Conservation (phyloP, 1,284 basidiomycete species). For the Boletellus deceptivus region DNA sequence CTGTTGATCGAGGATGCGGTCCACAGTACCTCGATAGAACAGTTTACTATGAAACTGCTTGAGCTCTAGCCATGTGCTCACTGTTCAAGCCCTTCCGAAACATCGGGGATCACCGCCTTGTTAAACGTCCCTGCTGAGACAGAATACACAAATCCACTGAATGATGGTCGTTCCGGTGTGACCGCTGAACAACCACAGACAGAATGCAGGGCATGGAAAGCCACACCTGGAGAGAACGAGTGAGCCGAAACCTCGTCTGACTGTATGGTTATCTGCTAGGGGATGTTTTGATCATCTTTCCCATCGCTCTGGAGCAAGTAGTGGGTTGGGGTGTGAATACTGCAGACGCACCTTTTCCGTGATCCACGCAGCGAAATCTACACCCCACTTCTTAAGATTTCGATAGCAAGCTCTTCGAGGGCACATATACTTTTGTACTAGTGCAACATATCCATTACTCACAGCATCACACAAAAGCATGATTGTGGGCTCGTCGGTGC, state of each 20-base stretch:
- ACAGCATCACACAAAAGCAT: slow-evolving; percentile 45
- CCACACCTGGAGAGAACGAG: slow-evolving; percentile 57
- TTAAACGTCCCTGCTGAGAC: slow-evolving; percentile 21
- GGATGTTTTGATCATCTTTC: too few species aligned
- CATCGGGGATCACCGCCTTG: slow-evolving; percentile 50
- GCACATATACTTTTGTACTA: slow-evolving; percentile 33
- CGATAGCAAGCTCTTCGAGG: slow-evolving; percentile 80
- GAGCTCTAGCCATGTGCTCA: slow-evolving; percentile 49
- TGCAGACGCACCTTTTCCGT: slow-evolving; percentile 66
- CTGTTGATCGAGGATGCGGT: too few species aligned
- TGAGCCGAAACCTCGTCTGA: slow-evolving; percentile 31
- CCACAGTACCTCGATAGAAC: too few species aligned
- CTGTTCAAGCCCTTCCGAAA: slow-evolving; percentile 32
- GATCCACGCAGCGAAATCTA: slow-evolving; percentile 35
- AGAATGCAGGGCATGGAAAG: slow-evolving; percentile 83
- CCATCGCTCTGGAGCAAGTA: too few species aligned
- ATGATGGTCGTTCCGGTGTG: slow-evolving; percentile 45
- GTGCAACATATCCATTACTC: neutral
- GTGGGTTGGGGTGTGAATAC: slow-evolving; percentile 55
- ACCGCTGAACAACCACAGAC: slow-evolving; percentile 69
- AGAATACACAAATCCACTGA: slow-evolving; percentile 35
- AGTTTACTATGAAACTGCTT: slow-evolving; percentile 46
- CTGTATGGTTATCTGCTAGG: slow-evolving; percentile 68
- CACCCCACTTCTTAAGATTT: slow-evolving; percentile 55
- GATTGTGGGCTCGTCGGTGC: slow-evolving; percentile 78